These are phyloP conservation scores for Chionographis japonica DNA, from an alignment of 106 monocot species.

Conservation along the genomic window DNA sequence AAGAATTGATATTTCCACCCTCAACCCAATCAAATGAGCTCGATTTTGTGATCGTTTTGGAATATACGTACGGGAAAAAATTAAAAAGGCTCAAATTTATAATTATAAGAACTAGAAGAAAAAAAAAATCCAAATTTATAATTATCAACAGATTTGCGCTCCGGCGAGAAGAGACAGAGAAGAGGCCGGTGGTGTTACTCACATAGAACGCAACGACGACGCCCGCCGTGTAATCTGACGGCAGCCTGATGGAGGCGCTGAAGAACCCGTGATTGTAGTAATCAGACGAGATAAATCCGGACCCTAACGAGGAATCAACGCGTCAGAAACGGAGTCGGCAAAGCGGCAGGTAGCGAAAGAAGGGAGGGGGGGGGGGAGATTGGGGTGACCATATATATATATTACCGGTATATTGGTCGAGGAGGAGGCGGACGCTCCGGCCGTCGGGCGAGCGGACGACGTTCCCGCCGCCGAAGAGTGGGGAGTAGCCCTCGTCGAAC, in stretches of 20 bases:
- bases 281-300: constrained; percentile 48
- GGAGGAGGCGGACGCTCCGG: constrained; percentile 27
- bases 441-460: constrained; percentile 34
- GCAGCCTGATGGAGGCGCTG: constrained; percentile 50
- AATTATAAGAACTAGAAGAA: too few species aligned
- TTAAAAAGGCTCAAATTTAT: too few species aligned
- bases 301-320: constrained; percentile 14
- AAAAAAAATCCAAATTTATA: too few species aligned
- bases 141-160: neutral
- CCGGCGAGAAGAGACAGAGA: neutral
- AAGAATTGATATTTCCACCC: too few species aligned
- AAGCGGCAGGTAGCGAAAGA: neutral
- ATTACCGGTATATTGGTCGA: constrained; percentile 43
- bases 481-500: constrained; percentile 48
- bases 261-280: constrained; percentile 47
- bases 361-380: too few species aligned
- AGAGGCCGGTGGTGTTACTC: neutral
- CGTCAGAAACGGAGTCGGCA: too few species aligned
- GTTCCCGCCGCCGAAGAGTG: constrained; percentile 43
- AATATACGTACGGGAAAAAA: too few species aligned
- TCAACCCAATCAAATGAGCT: too few species aligned
- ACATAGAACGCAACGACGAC: constrained; percentile 68
- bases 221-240: constrained; percentile 53
- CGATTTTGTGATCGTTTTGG: too few species aligned
- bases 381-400: too few species aligned